Conservation (phyloP, 305 asterid species). For the Ruellia speciosa region DNA sequence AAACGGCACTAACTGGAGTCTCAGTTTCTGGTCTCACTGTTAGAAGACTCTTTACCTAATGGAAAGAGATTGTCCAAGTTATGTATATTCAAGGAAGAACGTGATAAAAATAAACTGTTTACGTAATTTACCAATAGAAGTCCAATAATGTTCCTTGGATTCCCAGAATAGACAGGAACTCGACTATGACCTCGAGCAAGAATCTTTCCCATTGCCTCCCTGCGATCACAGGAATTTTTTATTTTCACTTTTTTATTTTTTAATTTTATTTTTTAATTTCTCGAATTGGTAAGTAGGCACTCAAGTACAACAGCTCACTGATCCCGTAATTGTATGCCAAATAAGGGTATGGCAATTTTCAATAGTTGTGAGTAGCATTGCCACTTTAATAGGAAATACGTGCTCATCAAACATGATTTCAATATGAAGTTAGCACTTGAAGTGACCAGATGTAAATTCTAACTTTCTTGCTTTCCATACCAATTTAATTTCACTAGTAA, state of each 20-base stretch:
- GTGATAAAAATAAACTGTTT: neutral
- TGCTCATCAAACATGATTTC: no score
- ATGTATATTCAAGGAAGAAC: neutral
- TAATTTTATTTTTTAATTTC: neutral
- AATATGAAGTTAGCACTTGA: no score
- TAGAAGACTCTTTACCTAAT: conserved; percentile 58
- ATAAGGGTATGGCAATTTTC: neutral
- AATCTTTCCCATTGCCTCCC: conserved; percentile 97
- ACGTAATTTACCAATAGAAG: conserved; percentile 62
- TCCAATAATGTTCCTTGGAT: conserved; percentile 77
- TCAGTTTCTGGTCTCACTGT: conserved; percentile 90
- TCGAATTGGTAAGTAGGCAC: neutral
- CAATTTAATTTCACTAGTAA: neutral
- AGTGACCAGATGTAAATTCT: no score
- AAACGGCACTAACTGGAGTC: conserved; percentile 92
- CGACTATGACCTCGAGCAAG: conserved; percentile 97
- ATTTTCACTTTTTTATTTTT: no score
- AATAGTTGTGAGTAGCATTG: no score
- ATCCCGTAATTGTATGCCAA: neutral
- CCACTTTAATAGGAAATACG: no score
- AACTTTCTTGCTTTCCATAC: no score
- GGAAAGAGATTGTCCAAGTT: conserved; percentile 3
- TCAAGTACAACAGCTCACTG: neutral
- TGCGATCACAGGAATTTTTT: conserved; percentile 22
- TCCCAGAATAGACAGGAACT: conserved; percentile 87